These are phyloP conservation scores for Cladophialophora immunda DNA, from an alignment of 2,329 filamentous ascomycete genomes.

Conservation along the genomic window DNA sequence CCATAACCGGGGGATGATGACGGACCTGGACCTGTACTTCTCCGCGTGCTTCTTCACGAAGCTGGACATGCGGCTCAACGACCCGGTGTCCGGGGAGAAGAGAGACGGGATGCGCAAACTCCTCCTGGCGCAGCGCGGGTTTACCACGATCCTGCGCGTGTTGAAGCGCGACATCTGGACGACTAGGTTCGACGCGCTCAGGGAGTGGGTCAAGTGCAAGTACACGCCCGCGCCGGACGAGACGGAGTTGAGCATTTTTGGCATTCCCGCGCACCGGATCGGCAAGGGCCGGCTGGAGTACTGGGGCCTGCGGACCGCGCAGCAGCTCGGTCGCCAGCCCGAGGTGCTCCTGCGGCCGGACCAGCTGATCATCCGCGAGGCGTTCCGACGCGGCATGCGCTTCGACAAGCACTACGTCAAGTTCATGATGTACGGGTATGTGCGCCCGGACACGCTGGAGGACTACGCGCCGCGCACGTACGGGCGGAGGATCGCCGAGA, in stretches of 20 bases:
- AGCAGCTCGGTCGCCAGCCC: conserved; percentile 23
- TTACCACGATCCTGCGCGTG: conserved; percentile 65
- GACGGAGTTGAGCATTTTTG: conserved; percentile 48
- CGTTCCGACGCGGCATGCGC: conserved; percentile 36
- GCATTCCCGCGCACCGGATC: conserved; percentile 62
- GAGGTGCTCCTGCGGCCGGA: conserved; percentile 41
- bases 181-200: conserved; percentile 53
- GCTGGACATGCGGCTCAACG: conserved; percentile 73
- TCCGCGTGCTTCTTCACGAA: conserved; percentile 74
- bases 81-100: conserved; percentile 65
- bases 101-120: conserved; percentile 61
- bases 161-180: conserved; percentile 66
- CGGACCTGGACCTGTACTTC: conserved; percentile 67
- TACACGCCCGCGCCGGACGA: conserved; percentile 49
- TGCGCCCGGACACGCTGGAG: conserved; percentile 62
- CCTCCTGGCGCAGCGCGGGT: conserved; percentile 68
- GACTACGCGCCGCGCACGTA: conserved; percentile 61
- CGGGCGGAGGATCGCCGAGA: conserved; percentile 29
- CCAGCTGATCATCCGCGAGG: conserved; percentile 42
- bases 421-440: conserved; percentile 63
- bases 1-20: conserved; percentile 63
- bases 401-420: conserved; percentile 36
- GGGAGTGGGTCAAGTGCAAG: conserved; percentile 64
- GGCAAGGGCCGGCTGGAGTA: conserved; percentile 65
- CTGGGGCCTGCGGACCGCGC: conserved; percentile 55